Evolutionary conservation across 2,329 filamentous ascomycete genomes (phyloP).

Genomic region (Cryphonectria radicalis): DNA sequence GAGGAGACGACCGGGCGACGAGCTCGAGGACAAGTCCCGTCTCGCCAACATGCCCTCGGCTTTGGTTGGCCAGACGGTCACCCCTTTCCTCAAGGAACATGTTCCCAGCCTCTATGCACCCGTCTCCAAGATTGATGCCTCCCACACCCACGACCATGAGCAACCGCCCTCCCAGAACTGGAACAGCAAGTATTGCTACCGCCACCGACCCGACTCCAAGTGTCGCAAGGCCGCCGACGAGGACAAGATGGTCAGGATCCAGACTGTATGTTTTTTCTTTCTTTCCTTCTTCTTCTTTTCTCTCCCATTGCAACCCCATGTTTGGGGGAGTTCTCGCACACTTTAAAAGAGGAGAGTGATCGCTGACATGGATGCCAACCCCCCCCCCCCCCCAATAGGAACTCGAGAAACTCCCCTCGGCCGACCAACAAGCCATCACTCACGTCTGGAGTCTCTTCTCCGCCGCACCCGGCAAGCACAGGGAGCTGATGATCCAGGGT

Average conservation of each 20-base stretch:
- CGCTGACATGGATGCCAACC: slow-evolving; percentile 34
- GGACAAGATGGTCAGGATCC: slow-evolving; percentile 92
- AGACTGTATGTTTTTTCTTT: slow-evolving; percentile 64
- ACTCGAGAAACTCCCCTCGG: slow-evolving; percentile 77
- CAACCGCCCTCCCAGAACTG: slow-evolving; percentile 33
- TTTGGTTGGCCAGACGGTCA: slow-evolving; percentile 76
- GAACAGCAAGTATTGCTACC: slow-evolving; percentile 94
- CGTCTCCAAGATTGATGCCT: slow-evolving; percentile 57
- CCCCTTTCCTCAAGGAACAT: slow-evolving; percentile 87
- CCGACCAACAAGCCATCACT: slow-evolving; percentile 92
- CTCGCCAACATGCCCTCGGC: slow-evolving; percentile 64
- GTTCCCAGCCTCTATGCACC: slow-evolving; percentile 89
- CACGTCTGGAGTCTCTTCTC: slow-evolving; percentile 99
- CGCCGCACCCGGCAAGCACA: slow-evolving; percentile 88
- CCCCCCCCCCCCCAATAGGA: slow-evolving; percentile 55
- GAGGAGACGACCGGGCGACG: slow-evolving; percentile 54
- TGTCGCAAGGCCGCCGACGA: slow-evolving; percentile 93
- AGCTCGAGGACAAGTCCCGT: slow-evolving; percentile 52
- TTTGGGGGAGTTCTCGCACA: neutral
- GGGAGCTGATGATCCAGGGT: slow-evolving; percentile 94
- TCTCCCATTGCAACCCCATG: neutral
- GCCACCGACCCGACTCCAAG: slow-evolving; percentile 91
- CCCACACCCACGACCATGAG: slow-evolving; percentile 47
- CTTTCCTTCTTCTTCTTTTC: neutral
- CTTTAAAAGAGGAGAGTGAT: slow-evolving; percentile 13